phyloP scores from a whole-genome alignment of 768 basidiomycete species.

The Xanthoconium purpureum region DNA sequence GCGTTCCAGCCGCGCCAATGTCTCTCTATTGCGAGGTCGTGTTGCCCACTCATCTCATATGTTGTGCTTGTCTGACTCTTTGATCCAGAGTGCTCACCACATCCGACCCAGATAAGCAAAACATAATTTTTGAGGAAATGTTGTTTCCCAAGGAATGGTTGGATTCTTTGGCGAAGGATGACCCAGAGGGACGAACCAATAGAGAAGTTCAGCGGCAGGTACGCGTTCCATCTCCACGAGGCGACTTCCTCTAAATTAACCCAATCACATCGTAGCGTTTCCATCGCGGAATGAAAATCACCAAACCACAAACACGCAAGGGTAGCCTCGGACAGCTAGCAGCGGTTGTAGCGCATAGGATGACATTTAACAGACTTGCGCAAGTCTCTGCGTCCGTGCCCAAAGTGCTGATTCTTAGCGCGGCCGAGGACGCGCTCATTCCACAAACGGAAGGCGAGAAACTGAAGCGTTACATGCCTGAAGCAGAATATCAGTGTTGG shows the following conservation, averaged over 20 bases:
- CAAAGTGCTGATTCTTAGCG: conserved; percentile 66
- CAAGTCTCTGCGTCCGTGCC: conserved; percentile 54
- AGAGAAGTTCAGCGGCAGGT: conserved; percentile 57
- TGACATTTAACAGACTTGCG: conserved; percentile 46
- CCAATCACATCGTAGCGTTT: conserved; percentile 14
- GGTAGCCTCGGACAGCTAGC: conserved; percentile 73
- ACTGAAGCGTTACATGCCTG: conserved; percentile 55
- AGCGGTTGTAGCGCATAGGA: conserved; percentile 62
- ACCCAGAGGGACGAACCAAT: conserved; percentile 61
- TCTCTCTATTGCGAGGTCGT: conserved; percentile 34
- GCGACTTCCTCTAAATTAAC: no score
- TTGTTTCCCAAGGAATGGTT: conserved; percentile 65
- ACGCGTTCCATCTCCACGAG: conserved; percentile 2
- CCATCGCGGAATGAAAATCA: conserved; percentile 44
- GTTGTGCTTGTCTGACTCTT: conserved; percentile 4
- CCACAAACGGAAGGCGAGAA: conserved; percentile 46
- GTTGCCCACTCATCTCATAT: background rate
- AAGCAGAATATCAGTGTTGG: conserved; percentile 58
- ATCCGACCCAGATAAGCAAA: conserved; percentile 44
- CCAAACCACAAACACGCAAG: conserved; percentile 54
- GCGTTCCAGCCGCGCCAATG: conserved; percentile 39
- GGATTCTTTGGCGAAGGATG: conserved; percentile 46
- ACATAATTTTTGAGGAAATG: conserved; percentile 52
- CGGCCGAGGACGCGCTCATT: conserved; percentile 63
- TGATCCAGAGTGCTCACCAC: conserved; percentile 33